Evolutionary conservation across 352 stramenopile genomes (phyloP).

Genomic region (Phytophthora sojae): DNA sequence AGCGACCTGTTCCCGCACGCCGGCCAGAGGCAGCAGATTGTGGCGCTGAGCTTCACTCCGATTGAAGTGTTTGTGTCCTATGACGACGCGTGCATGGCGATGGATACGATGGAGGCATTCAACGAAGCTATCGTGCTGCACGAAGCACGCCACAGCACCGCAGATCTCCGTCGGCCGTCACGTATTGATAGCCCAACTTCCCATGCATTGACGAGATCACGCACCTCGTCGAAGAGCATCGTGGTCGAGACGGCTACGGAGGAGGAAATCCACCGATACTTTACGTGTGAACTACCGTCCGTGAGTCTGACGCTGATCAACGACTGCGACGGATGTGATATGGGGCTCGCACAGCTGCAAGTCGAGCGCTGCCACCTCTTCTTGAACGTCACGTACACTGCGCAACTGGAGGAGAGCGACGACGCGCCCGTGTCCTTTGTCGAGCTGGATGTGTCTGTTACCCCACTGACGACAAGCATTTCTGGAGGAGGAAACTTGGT

Average conservation of each 20-base stretch:
- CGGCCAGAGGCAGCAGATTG: slow-evolving; percentile 76
- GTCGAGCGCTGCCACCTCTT: slow-evolving; percentile 79
- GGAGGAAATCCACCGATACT: slow-evolving; percentile 75
- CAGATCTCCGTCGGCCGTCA: slow-evolving; percentile 12
- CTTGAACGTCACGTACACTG: slow-evolving; percentile 71
- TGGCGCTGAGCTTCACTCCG: slow-evolving; percentile 73
- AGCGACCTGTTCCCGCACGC: slow-evolving; percentile 74
- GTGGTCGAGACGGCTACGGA: slow-evolving; percentile 10
- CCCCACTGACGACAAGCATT: slow-evolving; percentile 53
- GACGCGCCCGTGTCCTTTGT: slow-evolving; percentile 28
- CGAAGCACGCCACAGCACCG: slow-evolving; percentile 11
- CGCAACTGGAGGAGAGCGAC: slow-evolving; percentile 18
- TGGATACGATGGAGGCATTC: slow-evolving; percentile 57
- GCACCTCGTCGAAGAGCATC: slow-evolving; percentile 33
- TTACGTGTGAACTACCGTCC: slow-evolving; percentile 74
- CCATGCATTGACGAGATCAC: slow-evolving; percentile 18
- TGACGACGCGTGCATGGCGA: slow-evolving; percentile 69
- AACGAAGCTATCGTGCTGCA: slow-evolving; percentile 41
- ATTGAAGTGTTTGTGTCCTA: slow-evolving; percentile 86
- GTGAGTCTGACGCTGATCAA: slow-evolving; percentile 86
- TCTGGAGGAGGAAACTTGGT: slow-evolving; percentile 74
- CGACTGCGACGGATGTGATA: slow-evolving; percentile 88
- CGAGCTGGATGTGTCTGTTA: slow-evolving; percentile 8
- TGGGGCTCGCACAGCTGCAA: slow-evolving; percentile 81
- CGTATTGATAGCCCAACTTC: slow-evolving; percentile 6